Evolutionary conservation across 179 eudicot species (phyloP), one percentile per base, ranked within the genome.

Genomic region (Amaranthus tricolor): DNA sequence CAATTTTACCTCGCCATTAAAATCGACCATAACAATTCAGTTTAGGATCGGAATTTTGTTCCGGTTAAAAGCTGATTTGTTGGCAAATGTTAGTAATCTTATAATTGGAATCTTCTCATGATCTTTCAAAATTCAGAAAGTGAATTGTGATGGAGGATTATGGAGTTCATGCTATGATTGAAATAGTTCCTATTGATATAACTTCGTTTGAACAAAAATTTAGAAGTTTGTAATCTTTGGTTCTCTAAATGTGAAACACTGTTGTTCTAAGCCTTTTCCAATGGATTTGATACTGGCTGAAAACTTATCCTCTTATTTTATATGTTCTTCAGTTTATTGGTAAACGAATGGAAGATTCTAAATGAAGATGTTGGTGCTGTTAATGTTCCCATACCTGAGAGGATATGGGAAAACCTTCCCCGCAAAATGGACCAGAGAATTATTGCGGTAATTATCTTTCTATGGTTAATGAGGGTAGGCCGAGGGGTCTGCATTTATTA

Each of bases 341-440:
- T 17, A 69, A 86, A 87, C 75, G 99, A 93, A 83, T 89, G 97
- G 98, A 76, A 82, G 57, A 82, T 73, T 83, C 73, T 95, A 45
- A 85, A 81, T 50, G 74, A 86, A 77, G 84, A 76, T 77, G 86
- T 53, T 50, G 79, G 66, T 62, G 80, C 79, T 81, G 79, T 40
- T 52, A 83, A 84, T 62, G 81, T 76, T 74, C 91, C 89, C 52
- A 80, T 93, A 51, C 66, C 82, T 31, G 85, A 85, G 48, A 78
- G 75, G 75, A 82, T 88, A 69, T 88, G 93, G 96, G 78, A 83
- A 71, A 5, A 74, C 69, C 89, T 92, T 75, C 82, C 86, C 47
- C 83, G 80, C 58, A 86, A 84, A 82, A 79, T 90, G 62, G 88
- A 82, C 45, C 82, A 79, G 51, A 83, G 75, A 81, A 80, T 47